Base-by-base conservation (phyloP, 129 eudicot genomes). In the Arctium lappa region DNA sequence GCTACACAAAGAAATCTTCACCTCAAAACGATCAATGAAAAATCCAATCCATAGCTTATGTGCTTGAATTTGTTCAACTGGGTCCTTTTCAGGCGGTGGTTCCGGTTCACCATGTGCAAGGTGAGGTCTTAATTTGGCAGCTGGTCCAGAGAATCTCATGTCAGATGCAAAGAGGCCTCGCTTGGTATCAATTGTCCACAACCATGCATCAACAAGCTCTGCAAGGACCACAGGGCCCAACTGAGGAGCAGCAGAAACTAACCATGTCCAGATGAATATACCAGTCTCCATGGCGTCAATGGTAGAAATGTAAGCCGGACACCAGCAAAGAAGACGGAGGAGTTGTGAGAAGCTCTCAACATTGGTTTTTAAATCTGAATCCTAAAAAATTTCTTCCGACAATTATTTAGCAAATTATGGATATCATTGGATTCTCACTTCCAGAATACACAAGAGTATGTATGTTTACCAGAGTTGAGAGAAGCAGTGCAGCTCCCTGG, bases 121-220 rank as follows among this genome's bases (percentile, higher is more conserved):
- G 73, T 96, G 96, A 79, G 99, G 99, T 86, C 98, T 92, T 84
- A 96, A 85, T 86, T 79, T 91, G 10, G 99, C 97, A 88, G 97
- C 84, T n/a, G 99, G 99, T 56, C 99, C 99, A 65, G 89, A 88
- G 83, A 80, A 91, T 87, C 90, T 91, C 76, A 80, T 80, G 31
- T 93, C 99, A 82, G 98, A 96, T 85, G 99, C 98, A 89, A 96
- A 96, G 71, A 96, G 86, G 69, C 99, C 99, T 86, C 99, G 85
- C 78, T 93, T 93, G 18, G 99, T 96, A 81, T 96, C 99, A 44
- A 93, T 88, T 56, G 98, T 91, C 99, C 99, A 96, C 81, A 96
- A 80, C 99, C 99, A 96, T 72, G 99, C 99, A 90, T 96, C 99
- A 62, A 96, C 99, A 78, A 93, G 99, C 87, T 96, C 99, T 66